Conservation (phyloP, 2,329 filamentous ascomycete genomes). For the Drechslerella coelobrocha region DNA sequence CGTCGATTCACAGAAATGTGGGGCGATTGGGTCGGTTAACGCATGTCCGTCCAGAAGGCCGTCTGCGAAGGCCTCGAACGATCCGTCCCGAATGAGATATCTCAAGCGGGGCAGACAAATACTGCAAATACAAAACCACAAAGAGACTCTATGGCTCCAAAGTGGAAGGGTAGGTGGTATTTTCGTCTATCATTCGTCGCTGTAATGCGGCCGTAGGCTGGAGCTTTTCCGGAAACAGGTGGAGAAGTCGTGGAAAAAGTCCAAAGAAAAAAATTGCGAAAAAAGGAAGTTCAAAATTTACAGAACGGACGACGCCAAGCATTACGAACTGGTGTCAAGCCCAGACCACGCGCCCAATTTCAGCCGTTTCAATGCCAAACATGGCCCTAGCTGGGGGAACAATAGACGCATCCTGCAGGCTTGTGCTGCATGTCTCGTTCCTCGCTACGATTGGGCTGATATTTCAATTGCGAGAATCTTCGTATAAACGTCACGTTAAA, state of each 20-base stretch:
- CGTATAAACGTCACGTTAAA: no score
- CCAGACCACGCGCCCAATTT: conserved; percentile 3
- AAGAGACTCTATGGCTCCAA: background rate
- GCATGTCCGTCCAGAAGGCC: no score
- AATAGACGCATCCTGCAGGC: background rate
- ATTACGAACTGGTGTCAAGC: background rate
- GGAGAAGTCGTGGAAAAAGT: conserved; percentile 8
- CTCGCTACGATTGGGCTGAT: background rate
- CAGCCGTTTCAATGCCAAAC: background rate
- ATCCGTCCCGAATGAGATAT: conserved; percentile 33
- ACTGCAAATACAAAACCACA: background rate
- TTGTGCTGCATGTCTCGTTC: background rate
- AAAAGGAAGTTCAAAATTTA: conserved; percentile 41
- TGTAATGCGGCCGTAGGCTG: background rate
- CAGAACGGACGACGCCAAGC: background rate
- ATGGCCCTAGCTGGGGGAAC: background rate
- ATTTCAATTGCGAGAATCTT: background rate
- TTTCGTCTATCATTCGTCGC: background rate
- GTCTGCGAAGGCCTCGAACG: background rate
- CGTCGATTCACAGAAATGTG: background rate
- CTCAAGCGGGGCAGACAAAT: conserved; percentile 11
- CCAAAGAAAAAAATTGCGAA: conserved; percentile 44
- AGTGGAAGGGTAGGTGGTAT: background rate
- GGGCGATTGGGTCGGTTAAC: background rate
- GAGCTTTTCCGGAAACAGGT: no score